phyloP scores from a whole-genome alignment of 2,329 filamentous ascomycete species.

The Rhynchosporium agropyri region DNA sequence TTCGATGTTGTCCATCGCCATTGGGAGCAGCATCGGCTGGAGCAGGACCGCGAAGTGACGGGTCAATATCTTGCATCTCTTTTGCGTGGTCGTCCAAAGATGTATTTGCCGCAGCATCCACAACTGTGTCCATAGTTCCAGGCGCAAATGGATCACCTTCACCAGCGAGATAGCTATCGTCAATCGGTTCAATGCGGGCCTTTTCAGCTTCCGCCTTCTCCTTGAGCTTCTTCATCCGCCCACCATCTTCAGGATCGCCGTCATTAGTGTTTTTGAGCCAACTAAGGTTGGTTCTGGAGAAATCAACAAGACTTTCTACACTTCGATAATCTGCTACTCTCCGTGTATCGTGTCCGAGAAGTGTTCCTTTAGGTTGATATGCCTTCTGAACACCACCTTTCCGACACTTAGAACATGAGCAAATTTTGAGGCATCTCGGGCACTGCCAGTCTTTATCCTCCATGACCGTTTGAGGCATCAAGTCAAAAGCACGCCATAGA shows the following conservation, averaged over 20 bases:
- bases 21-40: conserved; percentile 7
- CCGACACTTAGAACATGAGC: conserved; percentile 81
- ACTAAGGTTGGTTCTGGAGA: conserved; percentile 81
- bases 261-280: conserved; percentile 71
- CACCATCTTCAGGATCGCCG: conserved; percentile 49
- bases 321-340: conserved; percentile 89
- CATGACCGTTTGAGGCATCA: conserved; percentile 81
- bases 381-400: conserved; percentile 67
- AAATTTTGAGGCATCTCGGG: conserved; percentile 82
- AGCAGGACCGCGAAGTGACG: conserved; percentile 32
- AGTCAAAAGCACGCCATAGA: conserved; percentile 87
- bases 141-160: conserved; percentile 24
- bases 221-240: conserved; percentile 41
- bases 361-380: conserved; percentile 83
- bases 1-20: conserved; percentile 21
- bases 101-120: conserved; percentile 6
- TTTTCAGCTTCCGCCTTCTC: conserved; percentile 42
- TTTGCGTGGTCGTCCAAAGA: conserved; percentile 18
- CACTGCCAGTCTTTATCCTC: conserved; percentile 84
- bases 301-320: conserved; percentile 88
- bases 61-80: conserved; percentile 39
- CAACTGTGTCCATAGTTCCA: conserved; percentile 9
- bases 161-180: conserved; percentile 33
- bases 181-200: conserved; percentile 33
- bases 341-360: conserved; percentile 88